Base-by-base conservation (phyloP, 768 basidiomycete species). In the Polyporus arcularius region DNA sequence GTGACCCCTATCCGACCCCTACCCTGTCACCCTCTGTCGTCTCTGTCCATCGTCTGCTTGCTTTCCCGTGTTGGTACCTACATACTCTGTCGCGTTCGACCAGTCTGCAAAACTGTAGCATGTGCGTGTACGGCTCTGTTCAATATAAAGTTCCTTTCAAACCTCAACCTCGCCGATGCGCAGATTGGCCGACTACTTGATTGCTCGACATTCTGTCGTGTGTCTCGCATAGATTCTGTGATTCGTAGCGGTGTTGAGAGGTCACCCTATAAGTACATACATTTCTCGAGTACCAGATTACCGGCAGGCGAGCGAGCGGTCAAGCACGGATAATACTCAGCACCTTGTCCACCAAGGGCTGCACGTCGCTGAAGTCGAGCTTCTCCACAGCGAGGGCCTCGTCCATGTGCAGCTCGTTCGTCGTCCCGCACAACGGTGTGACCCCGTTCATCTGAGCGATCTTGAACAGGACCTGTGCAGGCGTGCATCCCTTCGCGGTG, bases 391-490 rank as follows among this genome's bases (percentile, higher is more conserved):
- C 78, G 18, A 90, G 73, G 57, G 85, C 88, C 60, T 92, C 83
- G 40, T 75, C 73, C 86, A 91, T 91, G 63, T 92, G 90, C 26
- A 75, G 59, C 59, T 85, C 80, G 58, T 80, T 80, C 0, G 83
- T 89, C 11, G 91, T 92, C 3, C 93, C 93, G 35, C 88, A 87
- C 43, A 95, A 73, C 0, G 93, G 92, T 0, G 82, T 82, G 62
- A 94, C 81, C 2, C 83, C 86, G 59, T 83, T 79, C 28, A 80
- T 69, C 68, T 92, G 88, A 8, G 86, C 87, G 46, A 93, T 74
- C 68, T 82, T 85, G 75, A 85, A 94, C 8, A 92, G 70, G 0
- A 80, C 80, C 69, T 93, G 90, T 45, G 85, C 82, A 7, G 83
- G 78, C 0, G 90, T 89, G 59, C 84, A 78, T 1, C 76, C 72